Evolutionary conservation across 129 eudicot species (phyloP), one percentile per base, ranked within the genome.

Genomic region (Helianthus tuberosus): DNA sequence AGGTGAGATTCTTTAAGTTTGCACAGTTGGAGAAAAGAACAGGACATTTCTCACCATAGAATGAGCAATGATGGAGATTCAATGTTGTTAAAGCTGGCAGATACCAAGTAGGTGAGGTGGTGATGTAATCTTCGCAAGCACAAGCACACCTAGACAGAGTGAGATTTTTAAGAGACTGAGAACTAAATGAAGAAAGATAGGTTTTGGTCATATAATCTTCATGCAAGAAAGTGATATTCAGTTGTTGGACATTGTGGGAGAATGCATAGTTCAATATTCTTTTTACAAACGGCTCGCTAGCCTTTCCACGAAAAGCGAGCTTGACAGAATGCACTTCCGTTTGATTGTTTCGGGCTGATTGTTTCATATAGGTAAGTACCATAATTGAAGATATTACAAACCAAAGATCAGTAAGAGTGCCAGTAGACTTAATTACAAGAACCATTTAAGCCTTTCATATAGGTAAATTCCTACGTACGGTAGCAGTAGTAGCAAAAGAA

Each of bases 161-260:
- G 39, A 66, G 66, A 23, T 66, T 66, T 20, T 75, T 41, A 13
- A 75, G 66, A 54, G 66, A 20, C 52, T 39, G 58, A 1, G 41
- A 53, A 16, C 50, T 71, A 35, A 35, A 55, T 11, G 5, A 3
- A 38, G 65, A 71, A 55, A 17, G 11, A 6, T 35, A 65, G 23
- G 5, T 23, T 39, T 23, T 15, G 2, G 25, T 27, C 41, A 25
- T 25, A 25, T 59, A 25, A 15, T n/a, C n/a, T 59, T 8, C 65
- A 25, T 4, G 7, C 2, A 29, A 5, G 9, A n/a, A 5, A 29
- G 17, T 27, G 5, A 11, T 12, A 59, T 43, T 13, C 11, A 75
- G 16, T 66, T 54, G 23, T 62, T 63, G 50, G 38, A 74, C 55
- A 64, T 51, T 75, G 57, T 75, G 72, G 23, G 65, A 75, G 25